Conservation (phyloP, 345 rosid species). For the Populus alba region DNA sequence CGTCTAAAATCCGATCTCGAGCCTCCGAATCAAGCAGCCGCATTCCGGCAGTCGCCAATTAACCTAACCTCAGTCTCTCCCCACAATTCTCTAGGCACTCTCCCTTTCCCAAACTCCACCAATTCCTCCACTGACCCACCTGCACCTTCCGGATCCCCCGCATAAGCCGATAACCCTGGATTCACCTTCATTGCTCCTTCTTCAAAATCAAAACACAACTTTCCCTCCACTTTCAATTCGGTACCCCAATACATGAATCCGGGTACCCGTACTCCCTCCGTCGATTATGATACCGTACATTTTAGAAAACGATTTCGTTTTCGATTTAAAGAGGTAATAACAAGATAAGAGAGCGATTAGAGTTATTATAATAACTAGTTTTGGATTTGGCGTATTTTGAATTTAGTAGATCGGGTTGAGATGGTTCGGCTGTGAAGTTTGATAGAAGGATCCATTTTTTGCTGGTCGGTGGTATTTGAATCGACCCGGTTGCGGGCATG, state of each 20-base stretch:
- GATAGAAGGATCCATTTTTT: slow-evolving; percentile 54
- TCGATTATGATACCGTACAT: slow-evolving; percentile 57
- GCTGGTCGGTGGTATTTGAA: slow-evolving; percentile 13
- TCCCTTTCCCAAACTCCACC: slow-evolving; percentile 56
- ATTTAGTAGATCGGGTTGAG: slow-evolving; percentile 21
- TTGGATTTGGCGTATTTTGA: slow-evolving; percentile 36
- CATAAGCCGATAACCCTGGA: slow-evolving; percentile 80
- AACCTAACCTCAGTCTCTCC: slow-evolving; percentile 71
- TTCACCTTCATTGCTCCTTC: slow-evolving; percentile 52
- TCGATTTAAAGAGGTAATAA: slow-evolving; percentile 25
- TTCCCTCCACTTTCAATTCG: slow-evolving; percentile 27
- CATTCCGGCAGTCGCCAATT: slow-evolving; percentile 96
- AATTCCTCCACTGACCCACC: slow-evolving; percentile 58
- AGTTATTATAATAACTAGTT: slow-evolving; percentile 11
- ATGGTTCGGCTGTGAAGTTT: slow-evolving; percentile 47
- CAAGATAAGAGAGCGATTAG: slow-evolving; percentile 21
- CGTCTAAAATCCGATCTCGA: slow-evolving; percentile 57
- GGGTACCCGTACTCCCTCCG: slow-evolving; percentile 87
- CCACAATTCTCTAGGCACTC: slow-evolving; percentile 55
- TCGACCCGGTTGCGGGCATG: slow-evolving; percentile 54
- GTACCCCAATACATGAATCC: slow-evolving; percentile 63
- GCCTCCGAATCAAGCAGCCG: slow-evolving; percentile 54
- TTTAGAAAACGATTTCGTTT: neutral
- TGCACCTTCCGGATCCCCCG: slow-evolving; percentile 50
- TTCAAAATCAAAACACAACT: slow-evolving; percentile 49